Percentiles rank a stretch among this genome's conserved stretches.
Conservation (phyloP, 2,329 filamentous ascomycete genomes). For the Rhynchosporium agropyri region DNA sequence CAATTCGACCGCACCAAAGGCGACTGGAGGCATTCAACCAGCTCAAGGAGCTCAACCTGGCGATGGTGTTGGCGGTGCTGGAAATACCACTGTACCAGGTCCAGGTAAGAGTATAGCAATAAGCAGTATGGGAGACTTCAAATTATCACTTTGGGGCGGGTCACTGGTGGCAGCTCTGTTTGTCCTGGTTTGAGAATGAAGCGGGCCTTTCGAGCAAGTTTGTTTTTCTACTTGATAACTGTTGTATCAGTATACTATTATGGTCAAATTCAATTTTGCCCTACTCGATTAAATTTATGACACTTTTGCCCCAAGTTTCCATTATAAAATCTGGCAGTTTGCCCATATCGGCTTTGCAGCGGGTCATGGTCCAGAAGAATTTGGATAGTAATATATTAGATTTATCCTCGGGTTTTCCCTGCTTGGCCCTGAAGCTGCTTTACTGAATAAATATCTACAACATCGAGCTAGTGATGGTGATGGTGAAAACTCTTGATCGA, state of each 20-base stretch:
- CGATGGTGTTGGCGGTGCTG: background rate
- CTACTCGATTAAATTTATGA: too few relatives aligned
- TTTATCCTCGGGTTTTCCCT: background rate
- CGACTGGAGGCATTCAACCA: conserved; percentile 3
- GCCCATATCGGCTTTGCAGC: background rate
- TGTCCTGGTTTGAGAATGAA: background rate
- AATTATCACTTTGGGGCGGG: background rate
- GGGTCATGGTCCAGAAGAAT: background rate
- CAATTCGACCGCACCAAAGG: background rate
- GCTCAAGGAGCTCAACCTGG: background rate
- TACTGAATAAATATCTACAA: too few relatives aligned
- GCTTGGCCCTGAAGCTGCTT: too few relatives aligned
- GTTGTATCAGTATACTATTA: background rate
- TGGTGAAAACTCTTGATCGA: too few relatives aligned
- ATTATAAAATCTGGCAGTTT: too few relatives aligned
- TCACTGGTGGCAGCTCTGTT: background rate
- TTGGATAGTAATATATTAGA: background rate
- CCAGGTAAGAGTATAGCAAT: background rate
- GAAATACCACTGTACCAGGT: background rate
- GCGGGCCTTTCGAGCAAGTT: background rate
- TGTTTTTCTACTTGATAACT: background rate
- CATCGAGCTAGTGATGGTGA: too few relatives aligned
- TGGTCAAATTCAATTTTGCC: background rate
- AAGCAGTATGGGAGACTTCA: background rate
- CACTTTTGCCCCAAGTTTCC: too few relatives aligned